Base-by-base conservation (phyloP, 805 yeast genomes). In the Candida arabinofermentans region DNA sequence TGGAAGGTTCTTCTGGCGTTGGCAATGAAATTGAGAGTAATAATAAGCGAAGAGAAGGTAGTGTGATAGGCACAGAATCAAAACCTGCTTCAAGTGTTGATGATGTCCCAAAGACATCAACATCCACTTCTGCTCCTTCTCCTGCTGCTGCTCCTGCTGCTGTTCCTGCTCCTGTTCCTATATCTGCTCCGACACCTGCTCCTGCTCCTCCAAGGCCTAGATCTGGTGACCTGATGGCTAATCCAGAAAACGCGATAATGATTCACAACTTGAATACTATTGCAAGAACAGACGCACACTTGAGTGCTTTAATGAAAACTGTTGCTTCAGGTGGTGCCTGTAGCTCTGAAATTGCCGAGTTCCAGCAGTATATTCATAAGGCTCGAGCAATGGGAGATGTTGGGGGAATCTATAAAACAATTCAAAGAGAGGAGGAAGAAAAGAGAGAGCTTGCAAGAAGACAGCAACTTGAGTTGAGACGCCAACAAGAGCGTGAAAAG, bases 251-350 rank as follows among this genome's bases (percentile, higher is more conserved):
- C 54, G 83, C 83, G 32, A 77, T 83, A 47, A 87, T 91, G 86
- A 88, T 91, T 51, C 79, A 85, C 4, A 86, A 88, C 52, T 72
- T 91, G 55, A 90, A 90, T 55, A 71, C 83, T 1, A 80, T 91
- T 63, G 97, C 97, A 0, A 74, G 83, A 31, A 70, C 72, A 4
- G 95, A 89, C 54, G 71, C 78, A 0, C 72, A 80, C 4, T 63
- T 91, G 37, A 83, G 80, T 48, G 64, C 73, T 1, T 65, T 91
- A 39, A 89, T 91, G 96, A 80, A 82, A 47, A 75, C 73, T 5
- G 96, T 91, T 2, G 97, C 98, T 0, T 75, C 83, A 42, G 96
- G 96, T 4, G 72, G 70, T 19, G 96, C 96, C 0, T 61, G 79
- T 1, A 74, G 77, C 5, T 80, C 74, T 6, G 91, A 88, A 59